Evolutionary conservation across 139 green algal species (phyloP).

Genomic region (Mesotaenium endlicherianum): DNA sequence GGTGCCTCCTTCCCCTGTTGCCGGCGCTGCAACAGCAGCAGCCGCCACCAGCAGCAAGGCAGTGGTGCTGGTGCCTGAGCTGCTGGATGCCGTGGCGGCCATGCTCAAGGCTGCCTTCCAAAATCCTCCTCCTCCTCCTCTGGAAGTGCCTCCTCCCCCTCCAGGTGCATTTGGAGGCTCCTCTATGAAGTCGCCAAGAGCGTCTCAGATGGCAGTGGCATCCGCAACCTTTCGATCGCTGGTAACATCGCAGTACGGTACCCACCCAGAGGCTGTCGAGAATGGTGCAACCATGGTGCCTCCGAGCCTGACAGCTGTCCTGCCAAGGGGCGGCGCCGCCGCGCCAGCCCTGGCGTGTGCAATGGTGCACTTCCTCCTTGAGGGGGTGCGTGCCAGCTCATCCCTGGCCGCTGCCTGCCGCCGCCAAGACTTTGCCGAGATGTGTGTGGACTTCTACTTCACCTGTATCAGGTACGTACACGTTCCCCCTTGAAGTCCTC

Average conservation of each 20-base stretch:
- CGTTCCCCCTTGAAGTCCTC: background rate
- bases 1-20: too few relatives aligned
- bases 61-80: constrained; percentile 25
- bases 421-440: constrained; percentile 8
- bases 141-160: background rate
- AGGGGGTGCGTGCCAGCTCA: background rate
- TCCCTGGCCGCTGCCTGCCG: constrained; percentile 1
- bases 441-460: constrained; percentile 33
- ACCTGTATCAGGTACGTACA: constrained; percentile 23
- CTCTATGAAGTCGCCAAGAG: too few relatives aligned
- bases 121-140: too few relatives aligned
- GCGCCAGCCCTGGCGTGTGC: background rate
- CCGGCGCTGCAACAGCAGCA: background rate
- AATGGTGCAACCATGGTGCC: too few relatives aligned
- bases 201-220: too few relatives aligned
- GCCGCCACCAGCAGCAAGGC: background rate
- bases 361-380: constrained; percentile 29
- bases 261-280: too few relatives aligned
- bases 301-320: too few relatives aligned
- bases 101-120: constrained; percentile 44
- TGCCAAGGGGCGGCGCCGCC: background rate
- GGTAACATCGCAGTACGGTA: too few relatives aligned
- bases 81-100: constrained; percentile 21
- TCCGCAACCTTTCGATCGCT: too few relatives aligned
- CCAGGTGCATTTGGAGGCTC: too few relatives aligned